A percentile compares a stretch with the other conserved stretches of the same genome.
These are phyloP conservation scores for Dipodascopsis tothii DNA, from an alignment of 805 yeast species.

Conservation along the genomic window DNA sequence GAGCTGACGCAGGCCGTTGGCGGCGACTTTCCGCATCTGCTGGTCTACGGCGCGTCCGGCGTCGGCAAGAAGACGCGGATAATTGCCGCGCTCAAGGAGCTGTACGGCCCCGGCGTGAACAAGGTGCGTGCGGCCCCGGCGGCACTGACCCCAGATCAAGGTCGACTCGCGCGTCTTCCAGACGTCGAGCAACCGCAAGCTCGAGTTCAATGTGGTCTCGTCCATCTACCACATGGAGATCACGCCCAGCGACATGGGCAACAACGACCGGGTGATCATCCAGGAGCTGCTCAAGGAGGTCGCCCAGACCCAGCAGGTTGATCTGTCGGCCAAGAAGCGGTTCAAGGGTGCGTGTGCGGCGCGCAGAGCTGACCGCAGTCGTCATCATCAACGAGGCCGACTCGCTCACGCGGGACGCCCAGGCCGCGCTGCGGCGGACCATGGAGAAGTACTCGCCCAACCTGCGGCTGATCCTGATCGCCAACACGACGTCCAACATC, in stretches of 20 bases:
- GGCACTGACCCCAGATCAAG: conserved; percentile 40
- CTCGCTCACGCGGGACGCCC: conserved; percentile 82
- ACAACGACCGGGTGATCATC: conserved; percentile 87
- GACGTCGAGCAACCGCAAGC: conserved; percentile 57
- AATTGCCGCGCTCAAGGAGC: conserved; percentile 64
- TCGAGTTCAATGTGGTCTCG: conserved; percentile 89
- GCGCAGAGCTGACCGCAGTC: conserved; percentile 33
- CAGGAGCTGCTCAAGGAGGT: conserved; percentile 90
- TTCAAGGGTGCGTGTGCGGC: conserved; percentile 30
- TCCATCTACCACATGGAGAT: conserved; percentile 87
- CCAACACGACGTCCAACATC: conserved; percentile 84
- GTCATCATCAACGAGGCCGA: conserved; percentile 91
- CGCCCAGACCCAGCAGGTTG: conserved; percentile 94
- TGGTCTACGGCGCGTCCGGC: conserved; percentile 93
- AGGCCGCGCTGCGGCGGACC: conserved; percentile 89
- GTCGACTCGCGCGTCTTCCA: conserved; percentile 83
- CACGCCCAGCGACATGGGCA: conserved; percentile 95
- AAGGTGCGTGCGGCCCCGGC: conserved; percentile 30
- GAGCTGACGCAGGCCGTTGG: conserved; percentile 38
- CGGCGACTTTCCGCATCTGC: conserved; percentile 87
- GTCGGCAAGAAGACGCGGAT: conserved; percentile 95
- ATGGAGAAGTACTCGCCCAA: conserved; percentile 92
- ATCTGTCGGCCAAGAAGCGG: conserved; percentile 47
- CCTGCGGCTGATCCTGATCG: conserved; percentile 72
- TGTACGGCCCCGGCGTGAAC: conserved; percentile 77